These are phyloP conservation scores for Thyridium curvatum DNA, from an alignment of 2,329 filamentous ascomycete species.

Conservation along the genomic window DNA sequence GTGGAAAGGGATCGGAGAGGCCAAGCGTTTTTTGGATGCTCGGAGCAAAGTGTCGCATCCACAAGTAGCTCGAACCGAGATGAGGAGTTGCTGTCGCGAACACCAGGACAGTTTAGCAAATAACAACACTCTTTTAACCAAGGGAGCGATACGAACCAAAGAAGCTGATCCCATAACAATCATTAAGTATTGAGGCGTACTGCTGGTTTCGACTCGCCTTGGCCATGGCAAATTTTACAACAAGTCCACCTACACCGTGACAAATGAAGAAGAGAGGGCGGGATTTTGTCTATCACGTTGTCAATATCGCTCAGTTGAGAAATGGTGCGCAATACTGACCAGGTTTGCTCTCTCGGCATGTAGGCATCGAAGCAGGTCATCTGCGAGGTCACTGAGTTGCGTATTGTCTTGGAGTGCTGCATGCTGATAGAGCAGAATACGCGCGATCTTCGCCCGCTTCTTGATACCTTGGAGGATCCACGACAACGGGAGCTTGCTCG, in stretches of 20 bases:
- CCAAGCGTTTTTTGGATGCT: conserved; percentile 48
- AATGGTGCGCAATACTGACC: conserved; percentile 2
- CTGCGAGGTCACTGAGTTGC: conserved; percentile 37
- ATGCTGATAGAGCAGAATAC: conserved; percentile 46
- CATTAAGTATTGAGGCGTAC: conserved; percentile 39
- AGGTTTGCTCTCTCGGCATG: conserved; percentile 17
- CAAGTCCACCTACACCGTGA: conserved; percentile 55
- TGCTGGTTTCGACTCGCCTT: conserved; percentile 32
- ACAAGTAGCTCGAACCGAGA: conserved; percentile 58
- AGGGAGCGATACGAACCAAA: conserved; percentile 38
- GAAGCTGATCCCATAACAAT: conserved; percentile 56
- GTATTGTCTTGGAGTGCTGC: conserved; percentile 32
- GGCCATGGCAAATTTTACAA: conserved; percentile 50
- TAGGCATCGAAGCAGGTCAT: conserved; percentile 39
- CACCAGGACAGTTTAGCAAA: neutral
- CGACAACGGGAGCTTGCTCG: conserved; percentile 9
- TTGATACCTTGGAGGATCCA: conserved; percentile 50
- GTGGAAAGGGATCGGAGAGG: conserved; percentile 42
- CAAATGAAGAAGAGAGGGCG: conserved; percentile 54
- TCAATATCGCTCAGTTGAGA: neutral
- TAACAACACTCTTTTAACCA: too few relatives aligned
- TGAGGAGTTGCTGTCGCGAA: conserved; percentile 45
- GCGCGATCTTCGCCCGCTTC: conserved; percentile 36
- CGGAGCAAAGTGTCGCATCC: conserved; percentile 46
- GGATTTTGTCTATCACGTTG: conserved; percentile 17